Base-by-base conservation (phyloP, 768 basidiomycete genomes). In the Xerocomellus chrysenteron region DNA sequence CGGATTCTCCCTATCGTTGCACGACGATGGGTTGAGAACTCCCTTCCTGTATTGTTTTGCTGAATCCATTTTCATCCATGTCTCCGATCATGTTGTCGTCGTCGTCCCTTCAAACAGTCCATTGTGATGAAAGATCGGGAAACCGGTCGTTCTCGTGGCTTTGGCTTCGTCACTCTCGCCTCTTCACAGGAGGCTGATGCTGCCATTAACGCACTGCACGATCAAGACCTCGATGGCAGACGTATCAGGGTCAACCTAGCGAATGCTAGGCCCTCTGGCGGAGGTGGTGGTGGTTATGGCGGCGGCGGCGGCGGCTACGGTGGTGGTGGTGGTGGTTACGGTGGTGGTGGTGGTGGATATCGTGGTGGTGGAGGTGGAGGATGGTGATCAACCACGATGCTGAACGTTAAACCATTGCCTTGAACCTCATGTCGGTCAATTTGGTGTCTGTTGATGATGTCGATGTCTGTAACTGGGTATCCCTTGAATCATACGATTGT, bases 61-160 rank as follows among this genome's bases (percentile, higher is more conserved):
- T 73, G 50, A 72, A 70, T 52, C 42, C 19, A 61, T 54, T 54
- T 70, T 50, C 17, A 47, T 62, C 16, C 65, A 69, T 70, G 67
- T 57, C 55, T 54, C 57, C 45, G 37, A 28, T 48, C 40, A 17
- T 54, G 49, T 48, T 60, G 39, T 50, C 51, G 50, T 59, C 33
- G 32, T 33, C 41, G 26, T 59, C 54, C 28, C 39, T 55, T 40
- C 49, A 47, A 54, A 56, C 51, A 72, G 70, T 66, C 64, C 58
- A 69, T 73, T 54, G 72, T 73, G 54, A 73, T 74, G 72, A 70
- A 74, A 67, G 82, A 83, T 70, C 78, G 81, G 55, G 82, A 83
- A 60, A 83, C 82, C 47, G 80, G 80, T 54, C 79, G 82, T 59
- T 81, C 80, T 54, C 76, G 82, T 63, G 82, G 82, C 59, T 83